phyloP scores from a whole-genome alignment of 805 yeast species.

The Grigorovia yakushimaensis region DNA sequence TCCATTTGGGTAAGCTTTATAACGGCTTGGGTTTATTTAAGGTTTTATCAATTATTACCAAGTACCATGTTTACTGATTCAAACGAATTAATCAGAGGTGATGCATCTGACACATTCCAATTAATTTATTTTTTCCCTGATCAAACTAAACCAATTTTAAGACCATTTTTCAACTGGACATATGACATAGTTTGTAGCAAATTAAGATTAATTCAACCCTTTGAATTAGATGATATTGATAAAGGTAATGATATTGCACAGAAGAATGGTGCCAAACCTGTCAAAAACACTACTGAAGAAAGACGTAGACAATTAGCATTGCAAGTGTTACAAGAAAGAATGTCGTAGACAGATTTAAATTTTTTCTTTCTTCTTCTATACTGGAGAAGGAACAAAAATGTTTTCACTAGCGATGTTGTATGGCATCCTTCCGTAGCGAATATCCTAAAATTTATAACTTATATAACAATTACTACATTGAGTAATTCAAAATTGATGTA shows the following conservation, averaged over 20 bases:
- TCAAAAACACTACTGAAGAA: conserved; percentile 42
- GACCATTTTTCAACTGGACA: conserved; percentile 38
- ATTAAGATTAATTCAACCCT: conserved; percentile 47
- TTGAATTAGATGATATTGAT: conserved; percentile 60
- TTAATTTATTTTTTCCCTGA: conserved; percentile 79
- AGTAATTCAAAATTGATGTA: no score
- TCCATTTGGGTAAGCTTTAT: conserved; percentile 54
- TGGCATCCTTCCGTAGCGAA: no score
- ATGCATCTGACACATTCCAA: conserved; percentile 83
- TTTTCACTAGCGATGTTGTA: no score
- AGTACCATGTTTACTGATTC: conserved; percentile 14
- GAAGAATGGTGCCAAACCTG: conserved; percentile 37
- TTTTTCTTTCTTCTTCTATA: no score
- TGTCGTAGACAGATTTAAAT: conserved; percentile 11
- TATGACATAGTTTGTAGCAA: conserved; percentile 32
- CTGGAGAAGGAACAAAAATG: no score
- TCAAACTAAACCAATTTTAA: conserved; percentile 40
- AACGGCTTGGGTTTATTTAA: conserved; percentile 62
- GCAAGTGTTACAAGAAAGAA: conserved; percentile 62
- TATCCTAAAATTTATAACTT: no score
- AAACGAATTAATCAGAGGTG: conserved; percentile 39
- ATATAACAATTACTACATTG: no score
- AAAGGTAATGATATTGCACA: conserved; percentile 63
- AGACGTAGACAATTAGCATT: conserved; percentile 70
- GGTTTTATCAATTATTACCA: conserved; percentile 59